Base-by-base conservation (phyloP, 148 eudicot species). In the Persicaria maculosa region DNA sequence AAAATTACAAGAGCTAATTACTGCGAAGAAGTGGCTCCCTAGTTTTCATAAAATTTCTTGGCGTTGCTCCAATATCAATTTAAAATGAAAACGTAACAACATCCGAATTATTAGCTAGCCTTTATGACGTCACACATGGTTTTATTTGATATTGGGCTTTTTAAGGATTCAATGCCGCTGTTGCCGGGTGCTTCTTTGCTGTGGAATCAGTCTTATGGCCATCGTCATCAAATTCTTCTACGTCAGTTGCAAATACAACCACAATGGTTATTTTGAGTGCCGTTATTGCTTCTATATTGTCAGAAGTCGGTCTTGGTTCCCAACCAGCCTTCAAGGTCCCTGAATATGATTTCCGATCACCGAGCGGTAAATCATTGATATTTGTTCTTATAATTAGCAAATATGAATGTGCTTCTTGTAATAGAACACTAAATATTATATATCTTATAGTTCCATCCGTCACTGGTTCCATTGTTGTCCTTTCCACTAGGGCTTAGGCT, bases 151-250 rank as follows among this genome's bases (percentile, higher is more conserved):
- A 70, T 83, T 78, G 64, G 67, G n/a, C 71, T 72, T 47, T 4
- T 31, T 9, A 81, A 93, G 98, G 97, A 77, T 93, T 93, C 81
- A 91, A 91, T 88, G 98, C 97, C 77, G 93, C 97, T 75, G 98
- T 93, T 65, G 93, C 95, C 57, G 98, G 98, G 73, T 93, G 98
- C 79, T 93, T 93, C 77, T 93, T 93, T 72, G 98, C 90, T 44
- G 93, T 93, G 31, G 98, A 93, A 80, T 91, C 98, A 20, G 97
- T 93, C 62, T 84, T 93, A 74, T 89, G 97, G 97, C 98, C 98
- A 74, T 86, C 98, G 40, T 85, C 93, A 20, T 43, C 78, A 40
- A 89, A 91, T 71, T 88, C 98, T 62, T 84, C 95, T 44, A 81
- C 78, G 62, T 91, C 95, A 15, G 82, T 89, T 64, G 83, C 97